Base-by-base conservation (phyloP, 2,329 filamentous ascomycete genomes). In the Leptographium procerum region DNA sequence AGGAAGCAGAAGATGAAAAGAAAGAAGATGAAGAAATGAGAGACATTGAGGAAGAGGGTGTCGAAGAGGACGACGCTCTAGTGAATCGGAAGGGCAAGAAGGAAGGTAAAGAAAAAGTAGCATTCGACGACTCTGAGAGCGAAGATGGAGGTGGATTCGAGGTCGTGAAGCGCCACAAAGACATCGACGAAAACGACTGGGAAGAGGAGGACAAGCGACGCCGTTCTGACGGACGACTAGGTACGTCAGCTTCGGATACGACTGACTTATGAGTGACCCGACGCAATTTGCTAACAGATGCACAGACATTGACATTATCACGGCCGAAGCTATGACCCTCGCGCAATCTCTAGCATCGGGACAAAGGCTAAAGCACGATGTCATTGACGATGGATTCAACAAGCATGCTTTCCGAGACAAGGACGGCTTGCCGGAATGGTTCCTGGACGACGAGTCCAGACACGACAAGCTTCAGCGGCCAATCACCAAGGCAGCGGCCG, bases 321-420 rank as follows among this genome's bases (percentile, higher is more conserved):
- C 94, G n/a, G 94, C 91, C 6, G 94, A 99, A 77, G 94, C 95
- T 63, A 99, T 99, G 94, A 95, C 92, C 0, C 80, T 99, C 19
- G 95, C 94, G 0, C 94, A 97, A 64, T 83, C 90, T 68, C 85
- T 99, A 60, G 94, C 91, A 4, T 90, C 87, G 0, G 92, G 92
- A 51, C 81, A 92, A 69, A 91, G 87, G 71, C 88, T 86, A 0
- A 87, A 83, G 52, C 73, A 87, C 58, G 89, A 96, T 65, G 76
- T 96, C 6, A 76, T 92, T 52, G 95, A 99, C 67, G 92, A 97
- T 61, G 86, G 85, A 47, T 99, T 94, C 80, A 96, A 96, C 77
- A 94, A 90, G 71, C 89, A 87, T 69, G 83, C 91, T 3, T 91
- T 96, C 76, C 89, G 91, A 56, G 92, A 97, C 69, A 81, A 84